Evolutionary conservation across 257 asterid species (phyloP), one percentile per base, ranked within the genome.

Genomic region (Vinca minor): DNA sequence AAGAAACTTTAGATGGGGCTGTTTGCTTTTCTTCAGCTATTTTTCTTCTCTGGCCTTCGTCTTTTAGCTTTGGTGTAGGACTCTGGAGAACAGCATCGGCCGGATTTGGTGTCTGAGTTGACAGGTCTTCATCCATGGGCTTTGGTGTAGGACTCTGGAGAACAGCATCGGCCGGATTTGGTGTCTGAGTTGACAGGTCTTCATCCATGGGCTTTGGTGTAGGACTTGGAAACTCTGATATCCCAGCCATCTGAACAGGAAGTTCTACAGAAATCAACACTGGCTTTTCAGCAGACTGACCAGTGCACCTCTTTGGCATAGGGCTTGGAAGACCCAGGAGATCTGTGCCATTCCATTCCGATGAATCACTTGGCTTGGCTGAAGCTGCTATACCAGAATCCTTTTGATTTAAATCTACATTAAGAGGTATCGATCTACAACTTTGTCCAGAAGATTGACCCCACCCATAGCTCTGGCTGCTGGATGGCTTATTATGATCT

Each of bases 21-120:
- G 85, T 45, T 61, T 65, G 83, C 72, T 77, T 80, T 42, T 64
- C 50, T 59, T 84, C 88, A 28, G 72, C 71, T 54, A 61, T 72
- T 62, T 75, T 79, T 64, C n/a, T 73, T 57, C 62, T 77, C 63
- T 67, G 79, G 47, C 65, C 63, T 70, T 74, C 94, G 32, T 64
- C 52, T 69, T 69, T 74, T 17, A 77, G 69, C 64, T 77, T 82
- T 23, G 83, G 81, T 50, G 87, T 44, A 57, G 85, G 5, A 69
- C 26, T 41, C 9, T 62, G 57, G 25, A 61, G 48, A 54, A 18
- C 70, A 64, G 74, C 94, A 23, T 68, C 47, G 68, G 71, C 74
- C 7, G 82, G 68, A 62, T 71, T 76, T 36, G 88, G 79, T 53
- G 84, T 29, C 50, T 83, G 5, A 17, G 50, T 35, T 38, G 21